Evolutionary conservation across 169 alveolate species (phyloP), one percentile per base, ranked within the genome.

Genomic region (Plasmodium coatneyi): DNA sequence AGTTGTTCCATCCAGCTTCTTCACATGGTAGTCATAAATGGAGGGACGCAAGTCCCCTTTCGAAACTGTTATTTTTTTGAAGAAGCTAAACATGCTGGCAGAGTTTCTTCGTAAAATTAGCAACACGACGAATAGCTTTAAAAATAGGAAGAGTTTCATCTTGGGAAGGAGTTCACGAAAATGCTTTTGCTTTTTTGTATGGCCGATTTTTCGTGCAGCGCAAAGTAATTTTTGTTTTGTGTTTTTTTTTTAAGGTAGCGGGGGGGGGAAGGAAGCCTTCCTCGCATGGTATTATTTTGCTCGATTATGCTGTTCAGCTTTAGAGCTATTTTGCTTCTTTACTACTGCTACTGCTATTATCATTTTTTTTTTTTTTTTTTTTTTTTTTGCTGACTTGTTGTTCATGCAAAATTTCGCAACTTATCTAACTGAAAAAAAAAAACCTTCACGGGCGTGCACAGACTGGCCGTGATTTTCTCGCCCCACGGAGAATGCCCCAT

Each of bases 1-100:
- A 6, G 71, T 72, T 74, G 79, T 72, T 16, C 82, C 82, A 72
- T 72, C 76, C 41, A 84, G 41, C 22, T 41, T 30, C 36, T 84
- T 71, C 34, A 84, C 84, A 19, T 84, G 60, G 66, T 84, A 84
- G 16, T 84, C 92, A 72, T 84, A 84, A 16, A 84, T 22, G 32
- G 92, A 72, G 25, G 92, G 66, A 10, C n/a, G 74, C 66, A 84
- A 84, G 0, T 84, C 84, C 12, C 43, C 16, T n/a, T 84, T 49
- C 41, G 80, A 72, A 19, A 84, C 84, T 2, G 81, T 84, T 46
- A 84, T 52, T 74, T 84, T 84, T 84, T 84, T 72, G 80, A 84
- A 84, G 66, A 32, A 84, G 22, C 80, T n/a, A 74, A 84, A 72
- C 92, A 84, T 84, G 82, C 14, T 71, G 28, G 25, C 36, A n/a